A percentile compares a stretch with the other conserved stretches of the same genome.
Conservation (phyloP, 345 rosid species). For the Toxicodendron radicans region DNA sequence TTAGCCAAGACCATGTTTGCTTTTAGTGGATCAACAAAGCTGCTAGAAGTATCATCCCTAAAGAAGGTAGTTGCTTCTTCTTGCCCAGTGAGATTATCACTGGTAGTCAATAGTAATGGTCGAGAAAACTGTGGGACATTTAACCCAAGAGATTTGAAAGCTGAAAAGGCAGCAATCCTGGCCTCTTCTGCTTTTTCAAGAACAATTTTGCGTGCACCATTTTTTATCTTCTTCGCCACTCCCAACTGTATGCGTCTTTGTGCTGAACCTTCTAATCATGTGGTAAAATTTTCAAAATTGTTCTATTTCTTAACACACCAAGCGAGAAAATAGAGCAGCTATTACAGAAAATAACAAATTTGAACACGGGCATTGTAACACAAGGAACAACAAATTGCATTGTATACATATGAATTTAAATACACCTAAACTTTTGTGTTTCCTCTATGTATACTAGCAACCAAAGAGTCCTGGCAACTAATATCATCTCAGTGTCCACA, state of each 20-base stretch:
- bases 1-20: conserved; percentile 31
- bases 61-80: conserved; percentile 31
- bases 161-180: conserved; percentile 83
- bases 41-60: conserved; percentile 35
- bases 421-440: too few species aligned
- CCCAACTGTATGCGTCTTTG: conserved; percentile 80
- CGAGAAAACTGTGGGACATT: conserved; percentile 63
- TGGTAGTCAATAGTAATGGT: conserved; percentile 38
- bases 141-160: conserved; percentile 87
- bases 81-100: conserved; percentile 34
- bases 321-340: neutral
- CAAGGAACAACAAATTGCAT: neutral
- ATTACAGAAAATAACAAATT: neutral
- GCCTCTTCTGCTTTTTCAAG: conserved; percentile 99
- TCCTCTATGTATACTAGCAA: too few species aligned
- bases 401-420: neutral
- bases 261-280: conserved; percentile 54
- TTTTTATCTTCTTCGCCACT: conserved; percentile 90
- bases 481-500: neutral
- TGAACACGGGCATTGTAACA: neutral
- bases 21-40: conserved; percentile 28
- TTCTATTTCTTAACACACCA: conserved; percentile 1
- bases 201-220: conserved; percentile 93
- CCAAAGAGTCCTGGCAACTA: neutral
- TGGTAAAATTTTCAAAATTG: conserved; percentile 18